Percentiles rank a stretch among this genome's conserved stretches.
These are phyloP conservation scores for Chlorencoelia australis DNA, from an alignment of 2,329 filamentous ascomycete genomes.

Conservation along the genomic window DNA sequence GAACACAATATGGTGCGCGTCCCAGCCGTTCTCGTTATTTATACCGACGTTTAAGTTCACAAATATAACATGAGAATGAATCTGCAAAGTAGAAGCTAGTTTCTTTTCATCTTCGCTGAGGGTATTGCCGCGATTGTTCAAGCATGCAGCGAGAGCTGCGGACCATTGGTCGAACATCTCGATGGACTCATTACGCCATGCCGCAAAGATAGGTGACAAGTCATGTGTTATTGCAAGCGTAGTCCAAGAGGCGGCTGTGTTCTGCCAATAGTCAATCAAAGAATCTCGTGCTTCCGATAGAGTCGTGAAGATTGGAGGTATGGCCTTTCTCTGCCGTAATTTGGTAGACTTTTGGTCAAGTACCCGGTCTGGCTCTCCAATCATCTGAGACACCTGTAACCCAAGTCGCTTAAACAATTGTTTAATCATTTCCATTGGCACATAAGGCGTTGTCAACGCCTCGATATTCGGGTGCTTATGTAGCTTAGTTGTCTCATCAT, in stretches of 20 bases:
- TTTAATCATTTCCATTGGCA: conserved; percentile 10
- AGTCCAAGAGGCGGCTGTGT: conserved; percentile 28
- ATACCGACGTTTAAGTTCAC: neutral
- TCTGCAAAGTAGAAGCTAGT: conserved; percentile 47
- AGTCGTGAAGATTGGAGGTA: conserved; percentile 31
- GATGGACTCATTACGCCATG: conserved; percentile 31
- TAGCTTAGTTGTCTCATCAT: conserved; percentile 4
- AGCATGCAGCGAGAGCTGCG: conserved; percentile 43
- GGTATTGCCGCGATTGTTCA: conserved; percentile 35
- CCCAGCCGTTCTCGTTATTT: conserved; percentile 39
- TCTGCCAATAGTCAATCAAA: conserved; percentile 44
- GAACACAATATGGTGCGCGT: conserved; percentile 41
- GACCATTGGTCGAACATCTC: conserved; percentile 43
- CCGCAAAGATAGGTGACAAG: conserved; percentile 25
- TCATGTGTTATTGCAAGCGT: too few species aligned
- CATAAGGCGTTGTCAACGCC: conserved; percentile 8
- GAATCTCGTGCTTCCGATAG: conserved; percentile 43
- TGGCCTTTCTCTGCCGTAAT: neutral
- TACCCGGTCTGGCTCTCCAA: neutral
- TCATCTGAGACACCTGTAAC: conserved; percentile 12
- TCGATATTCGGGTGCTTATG: conserved; percentile 7
- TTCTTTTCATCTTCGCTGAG: conserved; percentile 41
- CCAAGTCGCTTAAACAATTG: conserved; percentile 14
- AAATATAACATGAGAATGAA: conserved; percentile 41
- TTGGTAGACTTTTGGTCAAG: too few species aligned